These are phyloP conservation scores for Penicillium sp. DNA, from an alignment of 2,329 filamentous ascomycete genomes.

Conservation along the genomic window DNA sequence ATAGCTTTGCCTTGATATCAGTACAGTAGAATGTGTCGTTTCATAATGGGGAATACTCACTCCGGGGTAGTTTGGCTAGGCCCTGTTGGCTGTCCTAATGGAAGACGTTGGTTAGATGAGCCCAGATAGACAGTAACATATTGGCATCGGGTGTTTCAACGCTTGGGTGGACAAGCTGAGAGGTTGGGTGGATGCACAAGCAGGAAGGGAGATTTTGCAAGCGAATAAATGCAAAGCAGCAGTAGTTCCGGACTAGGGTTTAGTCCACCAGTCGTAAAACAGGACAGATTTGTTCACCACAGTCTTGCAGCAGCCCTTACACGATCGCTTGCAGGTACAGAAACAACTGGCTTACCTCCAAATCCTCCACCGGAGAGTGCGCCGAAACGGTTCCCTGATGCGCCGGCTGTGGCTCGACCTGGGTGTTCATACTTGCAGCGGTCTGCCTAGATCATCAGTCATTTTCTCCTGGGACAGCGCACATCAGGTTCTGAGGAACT, in stretches of 20 bases:
- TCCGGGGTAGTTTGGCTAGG: not conserved
- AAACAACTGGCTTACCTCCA: constrained; percentile 41
- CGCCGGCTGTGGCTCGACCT: constrained; percentile 39
- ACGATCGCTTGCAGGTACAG: too few relatives aligned
- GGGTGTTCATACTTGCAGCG: constrained; percentile 65
- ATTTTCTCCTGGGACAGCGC: not conserved
- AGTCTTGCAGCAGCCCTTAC: not conserved
- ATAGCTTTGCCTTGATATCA: constrained; percentile 47
- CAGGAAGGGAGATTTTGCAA: not conserved
- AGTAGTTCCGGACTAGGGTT: not conserved
- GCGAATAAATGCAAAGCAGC: not conserved
- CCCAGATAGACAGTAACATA: not conserved
- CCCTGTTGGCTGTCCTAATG: not conserved
- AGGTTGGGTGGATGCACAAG: not conserved
- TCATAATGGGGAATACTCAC: not conserved
- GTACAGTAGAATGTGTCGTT: constrained; percentile 6
- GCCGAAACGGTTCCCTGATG: constrained; percentile 63
- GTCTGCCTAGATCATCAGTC: constrained; percentile 48
- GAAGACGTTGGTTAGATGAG: not conserved
- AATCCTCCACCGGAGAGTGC: constrained; percentile 50
- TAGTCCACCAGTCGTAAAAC: not conserved
- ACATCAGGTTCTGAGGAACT: constrained; percentile 23
- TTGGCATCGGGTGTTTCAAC: not conserved
- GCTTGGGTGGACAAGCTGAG: not conserved
- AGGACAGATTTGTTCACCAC: not conserved